phyloP scores from a whole-genome alignment of 257 asterid species.

The Jasminum sambac region DNA sequence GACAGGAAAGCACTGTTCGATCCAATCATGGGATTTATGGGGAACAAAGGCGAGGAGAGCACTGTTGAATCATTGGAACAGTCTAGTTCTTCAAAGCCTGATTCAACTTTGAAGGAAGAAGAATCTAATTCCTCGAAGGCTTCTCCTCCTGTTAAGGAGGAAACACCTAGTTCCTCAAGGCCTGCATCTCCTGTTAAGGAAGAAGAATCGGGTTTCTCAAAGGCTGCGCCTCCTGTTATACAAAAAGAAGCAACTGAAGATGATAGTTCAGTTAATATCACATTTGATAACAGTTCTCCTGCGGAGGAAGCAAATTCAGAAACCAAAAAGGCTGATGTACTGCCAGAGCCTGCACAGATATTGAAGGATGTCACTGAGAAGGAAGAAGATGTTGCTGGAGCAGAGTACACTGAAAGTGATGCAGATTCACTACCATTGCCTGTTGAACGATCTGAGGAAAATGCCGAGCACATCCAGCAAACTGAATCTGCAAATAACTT shows the following conservation, averaged over 20 bases:
- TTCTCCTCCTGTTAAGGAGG: slow-evolving; percentile 36
- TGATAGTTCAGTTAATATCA: slow-evolving; percentile 38
- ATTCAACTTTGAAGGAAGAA: slow-evolving; percentile 36
- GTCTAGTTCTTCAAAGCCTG: slow-evolving; percentile 34
- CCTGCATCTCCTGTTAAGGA: slow-evolving; percentile 38
- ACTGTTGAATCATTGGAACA: slow-evolving; percentile 43
- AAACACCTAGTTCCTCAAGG: slow-evolving; percentile 31
- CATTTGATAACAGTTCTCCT: slow-evolving; percentile 32
- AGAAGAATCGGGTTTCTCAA: slow-evolving; percentile 35
- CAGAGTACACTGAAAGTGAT: slow-evolving; percentile 42
- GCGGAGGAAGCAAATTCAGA: slow-evolving; percentile 47
- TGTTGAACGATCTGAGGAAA: slow-evolving; percentile 44
- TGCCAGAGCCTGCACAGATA: slow-evolving; percentile 43
- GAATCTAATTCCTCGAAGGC: slow-evolving; percentile 35
- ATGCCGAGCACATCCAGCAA: slow-evolving; percentile 42
- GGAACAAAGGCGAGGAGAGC: slow-evolving; percentile 57
- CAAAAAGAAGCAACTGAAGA: slow-evolving; percentile 23
- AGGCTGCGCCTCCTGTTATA: slow-evolving; percentile 28
- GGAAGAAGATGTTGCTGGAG: slow-evolving; percentile 33
- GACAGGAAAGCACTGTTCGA: slow-evolving; percentile 66
- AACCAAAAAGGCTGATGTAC: slow-evolving; percentile 32
- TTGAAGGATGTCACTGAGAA: slow-evolving; percentile 32
- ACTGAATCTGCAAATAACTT: slow-evolving; percentile 35
- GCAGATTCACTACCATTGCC: slow-evolving; percentile 33
- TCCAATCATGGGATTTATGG: slow-evolving; percentile 79